Base-by-base conservation (phyloP, 208 protist species). In the Trypanosoma cruzi region DNA sequence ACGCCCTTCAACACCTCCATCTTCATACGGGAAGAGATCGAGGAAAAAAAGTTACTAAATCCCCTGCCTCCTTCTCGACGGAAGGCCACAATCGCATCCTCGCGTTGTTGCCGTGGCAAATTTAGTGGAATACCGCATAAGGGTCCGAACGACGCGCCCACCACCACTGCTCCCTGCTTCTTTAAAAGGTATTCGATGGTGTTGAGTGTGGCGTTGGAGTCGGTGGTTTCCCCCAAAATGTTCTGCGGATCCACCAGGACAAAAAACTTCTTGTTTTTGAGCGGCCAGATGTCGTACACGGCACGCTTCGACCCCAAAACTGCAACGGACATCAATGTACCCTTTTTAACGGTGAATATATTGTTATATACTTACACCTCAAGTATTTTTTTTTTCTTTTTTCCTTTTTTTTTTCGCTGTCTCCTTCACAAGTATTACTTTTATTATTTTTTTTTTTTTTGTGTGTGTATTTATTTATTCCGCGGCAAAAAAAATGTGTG, bases 221-320 rank as follows among this genome's bases (percentile, higher is more conserved):
- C 87, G 14, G 68, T 80, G 1, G 81, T 72, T 46, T 79, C 79
- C 4, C 67, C 63, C 22, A 78, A 59, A 22, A 92, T 84, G 64
- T 89, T 89, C 55, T 93, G 80, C 13, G 85, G 84, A 64, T 92
- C 86, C 1, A 85, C 82, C 3, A 92, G 72, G 10, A 94, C 60
- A 46, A 94, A 82, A 42, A 89, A 83, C 4, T 66, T 57, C 65
- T 94, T 94, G 54, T 87, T 85, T 49, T 76, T 74, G 5, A 94
- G 13, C 3, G 86, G 88, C 68, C 90, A 92, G 50, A 92, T 73
- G 64, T 91, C 87, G 59, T 68, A 80, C 24, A 95, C 81, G 28
- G 82, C 80, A 71, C 85, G 87, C 68, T 93, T 93, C 13, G 77
- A 86, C 11, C 86, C 80, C 46, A 90, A 56, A 50, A 73, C 82